phyloP scores from a whole-genome alignment of 148 eudicot genomes.

The Rhododendron vialii region DNA sequence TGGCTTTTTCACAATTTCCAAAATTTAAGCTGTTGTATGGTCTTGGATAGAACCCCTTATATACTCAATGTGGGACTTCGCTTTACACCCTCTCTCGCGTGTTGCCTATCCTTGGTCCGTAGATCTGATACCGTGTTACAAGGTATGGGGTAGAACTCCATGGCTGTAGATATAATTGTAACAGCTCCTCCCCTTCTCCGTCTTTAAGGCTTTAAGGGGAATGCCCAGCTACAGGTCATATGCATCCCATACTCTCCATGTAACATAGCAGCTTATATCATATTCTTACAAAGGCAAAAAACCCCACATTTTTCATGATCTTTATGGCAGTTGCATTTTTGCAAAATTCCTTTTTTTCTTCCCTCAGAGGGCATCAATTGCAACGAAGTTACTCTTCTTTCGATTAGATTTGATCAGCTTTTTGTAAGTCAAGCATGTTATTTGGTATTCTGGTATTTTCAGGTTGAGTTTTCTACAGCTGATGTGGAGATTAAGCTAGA shows the following conservation, averaged over 20 bases:
- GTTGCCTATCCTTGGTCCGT: not conserved
- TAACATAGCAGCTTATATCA: not conserved
- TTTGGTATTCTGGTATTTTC: not conserved
- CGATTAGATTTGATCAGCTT: too few relatives aligned
- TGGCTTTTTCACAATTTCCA: not conserved
- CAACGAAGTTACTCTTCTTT: not conserved
- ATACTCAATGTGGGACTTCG: not conserved
- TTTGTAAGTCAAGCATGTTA: not conserved
- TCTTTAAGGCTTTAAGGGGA: not conserved
- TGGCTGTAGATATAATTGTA: not conserved
- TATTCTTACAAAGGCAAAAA: not conserved
- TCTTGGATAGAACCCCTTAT: not conserved
- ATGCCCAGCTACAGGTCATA: not conserved
- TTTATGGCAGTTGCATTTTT: not conserved
- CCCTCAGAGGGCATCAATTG: not conserved
- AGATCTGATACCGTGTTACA: not conserved
- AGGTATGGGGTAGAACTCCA: not conserved
- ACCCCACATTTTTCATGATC: not conserved
- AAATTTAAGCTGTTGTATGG: not conserved
- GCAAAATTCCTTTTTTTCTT: not conserved
- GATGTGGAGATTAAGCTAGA: slow-evolving; percentile 46
- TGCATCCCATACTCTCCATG: not conserved
- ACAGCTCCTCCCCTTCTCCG: not conserved
- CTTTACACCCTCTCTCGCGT: not conserved
- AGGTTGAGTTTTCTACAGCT: slow-evolving; percentile 34